Conservation (phyloP, 768 basidiomycete species). For the Termitomyces sp. region DNA sequence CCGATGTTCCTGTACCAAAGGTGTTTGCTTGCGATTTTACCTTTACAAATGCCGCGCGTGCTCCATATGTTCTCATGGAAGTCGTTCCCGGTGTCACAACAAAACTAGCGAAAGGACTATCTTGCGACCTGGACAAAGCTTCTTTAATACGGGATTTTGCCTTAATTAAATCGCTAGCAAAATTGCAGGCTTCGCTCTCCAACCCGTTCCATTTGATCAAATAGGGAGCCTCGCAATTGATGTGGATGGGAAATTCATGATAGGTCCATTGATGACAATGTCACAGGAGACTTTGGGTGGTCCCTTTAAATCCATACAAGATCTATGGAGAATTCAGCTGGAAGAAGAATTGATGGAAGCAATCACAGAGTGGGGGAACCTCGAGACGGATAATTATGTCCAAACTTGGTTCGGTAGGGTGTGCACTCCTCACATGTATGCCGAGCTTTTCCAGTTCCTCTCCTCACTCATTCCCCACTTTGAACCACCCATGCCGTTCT, state of each 20-base stretch:
- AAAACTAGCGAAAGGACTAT: neutral
- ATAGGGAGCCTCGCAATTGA: neutral
- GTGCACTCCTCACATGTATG: neutral
- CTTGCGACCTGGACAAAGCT: neutral
- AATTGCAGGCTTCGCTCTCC: neutral
- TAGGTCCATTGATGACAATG: neutral
- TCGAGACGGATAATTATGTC: neutral
- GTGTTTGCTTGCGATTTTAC: neutral
- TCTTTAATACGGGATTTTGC: neutral
- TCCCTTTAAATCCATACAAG: neutral
- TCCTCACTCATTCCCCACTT: neutral
- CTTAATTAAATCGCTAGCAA: neutral
- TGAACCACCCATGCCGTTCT: neutral
- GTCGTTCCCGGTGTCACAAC: neutral
- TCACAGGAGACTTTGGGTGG: neutral
- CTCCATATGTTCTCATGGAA: neutral
- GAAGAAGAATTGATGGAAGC: neutral
- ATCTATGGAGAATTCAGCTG: neutral
- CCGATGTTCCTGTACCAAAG: neutral
- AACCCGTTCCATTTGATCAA: neutral
- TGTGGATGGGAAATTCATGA: neutral
- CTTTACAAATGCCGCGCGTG: neutral
- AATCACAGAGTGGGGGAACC: neutral
- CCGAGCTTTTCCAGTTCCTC: neutral
- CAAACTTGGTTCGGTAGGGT: neutral